Evolutionary conservation across 345 rosid genomes (phyloP).

Genomic region (Hibiscus trionum): DNA sequence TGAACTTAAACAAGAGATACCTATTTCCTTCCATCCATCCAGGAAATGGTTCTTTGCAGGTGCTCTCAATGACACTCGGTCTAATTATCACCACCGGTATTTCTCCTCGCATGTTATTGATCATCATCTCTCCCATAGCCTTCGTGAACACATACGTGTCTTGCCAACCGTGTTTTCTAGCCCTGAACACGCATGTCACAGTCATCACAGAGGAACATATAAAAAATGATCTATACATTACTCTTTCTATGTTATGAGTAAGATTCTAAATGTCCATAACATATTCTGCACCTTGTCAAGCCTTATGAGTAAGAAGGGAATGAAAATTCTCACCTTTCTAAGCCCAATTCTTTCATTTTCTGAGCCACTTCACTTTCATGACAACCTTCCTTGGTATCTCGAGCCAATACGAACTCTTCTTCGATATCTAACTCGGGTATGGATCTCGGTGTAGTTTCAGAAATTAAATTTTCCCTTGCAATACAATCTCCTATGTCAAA

Average conservation of each 20-base stretch:
- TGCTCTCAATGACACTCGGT: constrained; percentile 87
- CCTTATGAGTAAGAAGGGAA: neutral
- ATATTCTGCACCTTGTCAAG: neutral
- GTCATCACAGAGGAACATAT: neutral
- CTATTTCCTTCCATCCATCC: constrained; percentile 99
- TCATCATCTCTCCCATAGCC: constrained; percentile 98
- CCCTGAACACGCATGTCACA: constrained; percentile 32
- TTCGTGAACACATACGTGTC: constrained; percentile 87
- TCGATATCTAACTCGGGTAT: constrained; percentile 46
- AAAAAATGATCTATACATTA: neutral
- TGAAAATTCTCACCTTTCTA: constrained; percentile 49
- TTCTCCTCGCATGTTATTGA: constrained; percentile 63
- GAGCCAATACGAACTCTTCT: constrained; percentile 52
- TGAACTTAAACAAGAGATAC: constrained; percentile 27
- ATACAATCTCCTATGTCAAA: constrained; percentile 66
- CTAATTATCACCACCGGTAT: constrained; percentile 74
- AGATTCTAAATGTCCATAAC: neutral
- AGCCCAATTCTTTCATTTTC: constrained; percentile 74
- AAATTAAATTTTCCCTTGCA: constrained; percentile 45
- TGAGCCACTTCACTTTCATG: constrained; percentile 36
- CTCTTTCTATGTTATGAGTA: neutral
- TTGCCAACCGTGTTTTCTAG: constrained; percentile 88
- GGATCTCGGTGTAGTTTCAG: constrained; percentile 23
- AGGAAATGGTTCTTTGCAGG: constrained; percentile 84
- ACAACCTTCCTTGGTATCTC: constrained; percentile 26